Percentiles rank a stretch among this genome's conserved stretches.
These are phyloP conservation scores for Aspergillus ruber DNA, from an alignment of 2,329 filamentous ascomycete species.

Conservation along the genomic window DNA sequence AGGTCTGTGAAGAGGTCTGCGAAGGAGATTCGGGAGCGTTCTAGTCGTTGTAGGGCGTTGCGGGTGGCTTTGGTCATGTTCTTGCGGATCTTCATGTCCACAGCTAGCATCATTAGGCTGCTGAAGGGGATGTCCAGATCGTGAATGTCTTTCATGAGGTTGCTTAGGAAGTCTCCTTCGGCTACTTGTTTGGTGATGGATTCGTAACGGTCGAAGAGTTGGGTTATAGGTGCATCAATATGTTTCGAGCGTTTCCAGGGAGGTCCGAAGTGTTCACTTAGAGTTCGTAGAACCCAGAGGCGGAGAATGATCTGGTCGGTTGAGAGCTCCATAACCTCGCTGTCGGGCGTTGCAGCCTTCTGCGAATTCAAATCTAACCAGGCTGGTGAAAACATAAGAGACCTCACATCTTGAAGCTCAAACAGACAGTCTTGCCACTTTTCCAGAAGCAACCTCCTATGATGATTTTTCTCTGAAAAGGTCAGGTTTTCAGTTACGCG, in stretches of 20 bases:
- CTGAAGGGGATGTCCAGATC: constrained; percentile 25
- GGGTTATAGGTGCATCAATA: constrained; percentile 15
- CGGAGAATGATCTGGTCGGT: constrained; percentile 24
- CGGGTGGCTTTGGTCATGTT: constrained; percentile 17
- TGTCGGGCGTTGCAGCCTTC: neutral
- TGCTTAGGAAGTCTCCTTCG: constrained; percentile 18
- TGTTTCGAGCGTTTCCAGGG: constrained; percentile 13
- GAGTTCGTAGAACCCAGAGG: constrained; percentile 25
- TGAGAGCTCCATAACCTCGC: neutral
- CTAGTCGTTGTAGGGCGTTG: constrained; percentile 18
- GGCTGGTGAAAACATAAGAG: neutral
- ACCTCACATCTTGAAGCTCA: constrained; percentile 11
- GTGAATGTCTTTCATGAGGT: constrained; percentile 23
- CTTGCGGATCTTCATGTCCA: constrained; percentile 20
- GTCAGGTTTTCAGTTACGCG: constrained; percentile 27
- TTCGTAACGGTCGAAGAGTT: constrained; percentile 25
- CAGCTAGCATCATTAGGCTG: constrained; percentile 21
- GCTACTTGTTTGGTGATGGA: constrained; percentile 6
- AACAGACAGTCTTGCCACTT: constrained; percentile 26
- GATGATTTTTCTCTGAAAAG: constrained; percentile 11
- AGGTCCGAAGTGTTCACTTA: constrained; percentile 18
- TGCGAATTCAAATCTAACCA: neutral
- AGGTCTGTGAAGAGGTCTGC: constrained; percentile 22
- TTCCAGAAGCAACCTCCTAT: constrained; percentile 16
- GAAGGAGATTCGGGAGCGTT: constrained; percentile 21